phyloP scores from a whole-genome alignment of 371 early-diverging fungal genomes.

The Rhizomucor pusillus region DNA sequence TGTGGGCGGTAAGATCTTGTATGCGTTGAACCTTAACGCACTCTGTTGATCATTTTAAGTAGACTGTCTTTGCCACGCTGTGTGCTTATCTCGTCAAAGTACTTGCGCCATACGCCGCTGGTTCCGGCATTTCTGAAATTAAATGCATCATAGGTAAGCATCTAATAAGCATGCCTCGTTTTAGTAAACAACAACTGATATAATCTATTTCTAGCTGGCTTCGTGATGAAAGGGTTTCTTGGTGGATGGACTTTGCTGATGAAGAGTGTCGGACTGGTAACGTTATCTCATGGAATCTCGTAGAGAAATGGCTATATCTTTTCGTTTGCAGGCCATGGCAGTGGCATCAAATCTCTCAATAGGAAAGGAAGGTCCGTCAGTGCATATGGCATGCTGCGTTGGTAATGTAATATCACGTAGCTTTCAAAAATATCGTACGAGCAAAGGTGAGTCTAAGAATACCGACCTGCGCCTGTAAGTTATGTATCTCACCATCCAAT shows the following conservation, averaged over 20 bases:
- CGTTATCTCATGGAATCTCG: too few relatives aligned
- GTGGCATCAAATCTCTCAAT: conserved; percentile 88
- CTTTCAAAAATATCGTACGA: conserved; percentile 80
- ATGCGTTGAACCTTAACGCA: not conserved
- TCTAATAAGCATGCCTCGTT: too few relatives aligned
- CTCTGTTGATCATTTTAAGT: not conserved
- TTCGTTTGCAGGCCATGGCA: conserved; percentile 63
- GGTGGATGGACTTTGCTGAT: conserved; percentile 85
- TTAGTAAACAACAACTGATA: not conserved
- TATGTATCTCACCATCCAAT: not conserved
- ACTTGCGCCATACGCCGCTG: conserved; percentile 89
- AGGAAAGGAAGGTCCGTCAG: conserved; percentile 95
- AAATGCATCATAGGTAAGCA: conserved; percentile 89
- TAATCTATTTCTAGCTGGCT: conserved; percentile 57
- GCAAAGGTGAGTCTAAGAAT: conserved; percentile 59
- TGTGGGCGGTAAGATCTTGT: conserved; percentile 51
- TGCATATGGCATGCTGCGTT: conserved; percentile 91
- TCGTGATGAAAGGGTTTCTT: conserved; percentile 88
- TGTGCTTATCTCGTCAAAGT: conserved; percentile 62
- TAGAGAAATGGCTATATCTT: too few relatives aligned
- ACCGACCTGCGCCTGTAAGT: not conserved
- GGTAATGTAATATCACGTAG: conserved; percentile 86
- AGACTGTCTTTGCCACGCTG: conserved; percentile 60
- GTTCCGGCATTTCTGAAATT: conserved; percentile 94
- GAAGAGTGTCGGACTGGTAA: conserved; percentile 82